These are phyloP conservation scores for Colletotrichum kahawae DNA, from an alignment of 2,329 filamentous ascomycete genomes.

Conservation along the genomic window DNA sequence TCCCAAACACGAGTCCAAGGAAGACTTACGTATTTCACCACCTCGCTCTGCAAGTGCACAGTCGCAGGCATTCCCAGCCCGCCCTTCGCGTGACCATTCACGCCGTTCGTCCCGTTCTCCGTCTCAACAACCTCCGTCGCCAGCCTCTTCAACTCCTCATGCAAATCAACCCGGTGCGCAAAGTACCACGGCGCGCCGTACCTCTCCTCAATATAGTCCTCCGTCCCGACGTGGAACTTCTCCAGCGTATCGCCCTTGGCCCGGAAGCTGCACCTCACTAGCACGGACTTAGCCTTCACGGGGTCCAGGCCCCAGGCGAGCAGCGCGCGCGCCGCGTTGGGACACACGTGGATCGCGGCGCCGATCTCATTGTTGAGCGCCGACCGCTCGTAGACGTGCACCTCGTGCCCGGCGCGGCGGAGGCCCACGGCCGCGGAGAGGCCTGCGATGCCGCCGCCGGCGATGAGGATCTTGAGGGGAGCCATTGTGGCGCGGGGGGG, in stretches of 20 bases:
- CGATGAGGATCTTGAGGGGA: slow-evolving; percentile 27
- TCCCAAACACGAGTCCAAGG: neutral
- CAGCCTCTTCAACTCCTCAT: slow-evolving; percentile 37
- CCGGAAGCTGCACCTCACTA: slow-evolving; percentile 1
- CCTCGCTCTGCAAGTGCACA: slow-evolving; percentile 27
- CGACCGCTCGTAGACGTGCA: slow-evolving; percentile 41
- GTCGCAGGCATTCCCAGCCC: slow-evolving; percentile 26
- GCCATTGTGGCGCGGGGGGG: neutral
- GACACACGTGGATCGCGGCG: slow-evolving; percentile 42
- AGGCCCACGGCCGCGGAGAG: slow-evolving; percentile 37
- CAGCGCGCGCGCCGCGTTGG: slow-evolving; percentile 41
- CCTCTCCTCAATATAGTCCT: slow-evolving; percentile 15
- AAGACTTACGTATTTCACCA: slow-evolving; percentile 31
- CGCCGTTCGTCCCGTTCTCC: neutral
- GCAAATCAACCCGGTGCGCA: slow-evolving; percentile 44
- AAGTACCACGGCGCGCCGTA: slow-evolving; percentile 38
- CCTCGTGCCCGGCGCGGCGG: slow-evolving; percentile 35
- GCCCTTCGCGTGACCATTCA: neutral
- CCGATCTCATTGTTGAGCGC: slow-evolving; percentile 40
- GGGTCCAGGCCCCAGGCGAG: slow-evolving; percentile 40
- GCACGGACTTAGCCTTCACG: slow-evolving; percentile 29
- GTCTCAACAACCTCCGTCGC: slow-evolving; percentile 30
- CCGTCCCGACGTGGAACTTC: slow-evolving; percentile 15
- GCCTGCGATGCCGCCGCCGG: slow-evolving; percentile 41
- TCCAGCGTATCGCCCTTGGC: slow-evolving; percentile 29